Conservation (phyloP, 257 asterid species). For the Rehmannia glutinosa region DNA sequence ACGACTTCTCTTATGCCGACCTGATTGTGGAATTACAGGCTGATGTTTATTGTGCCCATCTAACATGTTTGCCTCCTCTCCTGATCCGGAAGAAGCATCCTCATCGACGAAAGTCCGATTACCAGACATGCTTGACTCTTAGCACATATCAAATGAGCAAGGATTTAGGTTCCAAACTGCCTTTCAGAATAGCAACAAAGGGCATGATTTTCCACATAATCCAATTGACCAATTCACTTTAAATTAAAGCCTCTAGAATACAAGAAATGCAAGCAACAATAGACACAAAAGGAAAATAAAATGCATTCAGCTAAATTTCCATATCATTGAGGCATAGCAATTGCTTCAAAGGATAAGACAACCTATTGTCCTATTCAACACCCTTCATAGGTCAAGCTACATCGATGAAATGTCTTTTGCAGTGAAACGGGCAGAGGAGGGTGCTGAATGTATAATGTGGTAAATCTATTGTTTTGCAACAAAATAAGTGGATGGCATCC, state of each 20-base stretch:
- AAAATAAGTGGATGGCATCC: too few species aligned
- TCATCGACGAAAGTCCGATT: conserved; percentile 65
- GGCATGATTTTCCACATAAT: conserved; percentile 10
- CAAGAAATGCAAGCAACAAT: conserved; percentile 1
- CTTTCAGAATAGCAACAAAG: conserved; percentile 25
- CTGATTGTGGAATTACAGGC: conserved; percentile 45
- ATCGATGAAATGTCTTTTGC: too few species aligned
- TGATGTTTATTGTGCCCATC: conserved; percentile 67
- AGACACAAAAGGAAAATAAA: neutral
- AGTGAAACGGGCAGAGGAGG: too few species aligned
- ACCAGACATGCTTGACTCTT: conserved; percentile 55
- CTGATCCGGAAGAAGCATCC: conserved; percentile 86
- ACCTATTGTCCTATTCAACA: too few species aligned
- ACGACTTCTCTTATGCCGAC: conserved; percentile 73
- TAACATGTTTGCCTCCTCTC: conserved; percentile 67
- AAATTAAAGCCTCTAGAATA: conserved; percentile 13
- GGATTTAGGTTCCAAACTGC: conserved; percentile 27
- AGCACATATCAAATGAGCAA: conserved; percentile 33
- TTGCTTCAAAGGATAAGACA: too few species aligned
- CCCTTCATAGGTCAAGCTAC: too few species aligned
- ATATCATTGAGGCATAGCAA: neutral
- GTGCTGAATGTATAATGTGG: too few species aligned
- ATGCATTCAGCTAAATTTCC: neutral
- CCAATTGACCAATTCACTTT: conserved; percentile 11
- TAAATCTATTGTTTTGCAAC: too few species aligned